A percentile compares a stretch with the other conserved stretches of the same genome.
These are phyloP conservation scores for Neofusicoccum ribis DNA, from an alignment of 2,329 filamentous ascomycete genomes.

Conservation along the genomic window DNA sequence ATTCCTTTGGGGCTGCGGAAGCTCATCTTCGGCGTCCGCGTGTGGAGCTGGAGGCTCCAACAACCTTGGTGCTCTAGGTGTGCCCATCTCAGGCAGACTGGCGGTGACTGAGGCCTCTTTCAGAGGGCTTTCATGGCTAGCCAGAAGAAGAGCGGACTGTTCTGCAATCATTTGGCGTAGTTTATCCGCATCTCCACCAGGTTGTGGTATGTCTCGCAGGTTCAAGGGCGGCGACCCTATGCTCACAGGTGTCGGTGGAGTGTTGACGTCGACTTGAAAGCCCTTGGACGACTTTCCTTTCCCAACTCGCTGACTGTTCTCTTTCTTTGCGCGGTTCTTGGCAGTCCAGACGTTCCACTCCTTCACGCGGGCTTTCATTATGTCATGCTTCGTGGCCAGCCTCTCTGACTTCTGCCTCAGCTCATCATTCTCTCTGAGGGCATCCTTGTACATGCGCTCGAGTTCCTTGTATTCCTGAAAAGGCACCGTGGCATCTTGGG, in stretches of 20 bases:
- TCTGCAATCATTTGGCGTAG: not conserved
- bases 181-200: not conserved
- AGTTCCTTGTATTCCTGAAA: constrained; percentile 31
- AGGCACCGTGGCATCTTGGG: constrained; percentile 18
- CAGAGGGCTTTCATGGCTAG: not conserved
- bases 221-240: not conserved
- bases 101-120: constrained; percentile 2
- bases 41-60: not conserved
- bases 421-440: constrained; percentile 18
- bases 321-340: not conserved
- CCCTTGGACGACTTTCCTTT: not conserved
- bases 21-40: not conserved
- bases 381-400: constrained; percentile 25
- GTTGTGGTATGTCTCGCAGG: not conserved
- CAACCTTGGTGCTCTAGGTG: too few species aligned
- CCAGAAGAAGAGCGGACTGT: not conserved
- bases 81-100: not conserved
- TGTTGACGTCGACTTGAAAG: not conserved
- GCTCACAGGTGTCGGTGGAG: not conserved
- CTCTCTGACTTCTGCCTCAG: constrained; percentile 37
- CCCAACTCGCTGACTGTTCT: not conserved
- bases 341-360: constrained; percentile 34
- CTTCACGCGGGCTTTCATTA: constrained; percentile 42
- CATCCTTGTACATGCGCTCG: not conserved
- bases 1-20: not conserved